Base-by-base conservation (phyloP, 352 stramenopile species). In the Globisporangium rhizosaccharum region DNA sequence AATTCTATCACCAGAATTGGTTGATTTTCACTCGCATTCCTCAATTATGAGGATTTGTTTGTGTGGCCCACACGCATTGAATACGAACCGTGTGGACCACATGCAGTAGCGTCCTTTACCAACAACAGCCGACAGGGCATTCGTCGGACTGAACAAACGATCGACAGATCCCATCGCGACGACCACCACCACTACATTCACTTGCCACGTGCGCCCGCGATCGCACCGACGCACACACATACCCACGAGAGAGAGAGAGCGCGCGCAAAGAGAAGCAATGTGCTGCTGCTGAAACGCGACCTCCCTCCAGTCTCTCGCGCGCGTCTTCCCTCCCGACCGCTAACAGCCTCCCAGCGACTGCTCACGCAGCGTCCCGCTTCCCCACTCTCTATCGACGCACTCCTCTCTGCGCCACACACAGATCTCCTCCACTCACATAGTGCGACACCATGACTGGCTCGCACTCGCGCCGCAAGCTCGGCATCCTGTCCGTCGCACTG, bases 401-500 rank as follows among this genome's bases (percentile, higher is more conserved):
- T 15, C 51, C 51, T 17, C 36, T 30, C 49, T 37, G 15, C 23
- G 8, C 28, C 15, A 42, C 39, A 11, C 26, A 42, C 18, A n/a
- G 9, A 4, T 26, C 23, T 18, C 12, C 42, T 45, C 44, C 18
- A 48, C 42, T 5, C 42, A 25, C 42, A 9, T 36, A 39, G 33
- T 39, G 33, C 33, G 33, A 9, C 33, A 25, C n/a, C 41, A 88
- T 87, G 79, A 75, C 76, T 23, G 76, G 75, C 52, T 76, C 76
- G 28, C 76, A 87, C 54, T 87, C 79, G 51, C 76, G 79, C 55
- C 76, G 79, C 47, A 70, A 87, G 51, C 62, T 89, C 47, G 79
- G 79, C 62, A 82, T 89, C 68, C 47, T 83, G 46, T 81, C 73
- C 41, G 75, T 89, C 14, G 79, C 79, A 41, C 75, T 92, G 50